Conservation (phyloP, 2,329 filamentous ascomycete genomes). For the Pyrenochaeta sp. region DNA sequence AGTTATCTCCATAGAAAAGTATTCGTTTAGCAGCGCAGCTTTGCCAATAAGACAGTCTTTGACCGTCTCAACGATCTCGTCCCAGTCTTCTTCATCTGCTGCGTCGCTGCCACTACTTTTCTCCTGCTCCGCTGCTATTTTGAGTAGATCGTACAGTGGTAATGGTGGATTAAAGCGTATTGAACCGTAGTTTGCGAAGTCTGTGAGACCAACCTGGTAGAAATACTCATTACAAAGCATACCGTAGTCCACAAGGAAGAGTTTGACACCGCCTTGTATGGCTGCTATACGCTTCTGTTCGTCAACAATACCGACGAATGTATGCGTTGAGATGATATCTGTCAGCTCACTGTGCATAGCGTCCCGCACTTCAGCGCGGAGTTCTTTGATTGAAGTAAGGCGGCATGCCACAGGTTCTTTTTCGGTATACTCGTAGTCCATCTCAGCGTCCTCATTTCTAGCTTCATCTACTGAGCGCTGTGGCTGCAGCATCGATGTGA, state of each 20-base stretch:
- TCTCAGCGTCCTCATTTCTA: constrained; percentile 55
- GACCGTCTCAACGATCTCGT: constrained; percentile 72
- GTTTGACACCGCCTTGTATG: constrained; percentile 89
- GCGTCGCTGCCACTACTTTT: constrained; percentile 56
- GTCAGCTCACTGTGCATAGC: constrained; percentile 85
- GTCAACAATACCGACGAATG: constrained; percentile 93
- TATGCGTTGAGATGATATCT: constrained; percentile 85
- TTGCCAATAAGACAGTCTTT: constrained; percentile 74
- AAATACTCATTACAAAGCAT: constrained; percentile 86
- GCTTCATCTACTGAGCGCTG: constrained; percentile 47
- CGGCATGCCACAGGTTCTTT: constrained; percentile 75
- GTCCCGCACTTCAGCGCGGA: constrained; percentile 82
- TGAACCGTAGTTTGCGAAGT: constrained; percentile 92
- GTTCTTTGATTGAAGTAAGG: constrained; percentile 83
- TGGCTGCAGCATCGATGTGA: constrained; percentile 91
- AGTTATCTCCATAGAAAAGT: constrained; percentile 87
- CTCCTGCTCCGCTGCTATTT: constrained; percentile 76
- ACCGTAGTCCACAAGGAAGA: constrained; percentile 94
- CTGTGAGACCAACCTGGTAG: constrained; percentile 92
- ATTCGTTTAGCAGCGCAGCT: constrained; percentile 88
- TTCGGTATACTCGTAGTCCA: constrained; percentile 76
- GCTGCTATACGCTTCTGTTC: constrained; percentile 86
- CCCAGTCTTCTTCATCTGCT: constrained; percentile 68
- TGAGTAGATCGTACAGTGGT: constrained; percentile 73
- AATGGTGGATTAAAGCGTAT: constrained; percentile 83